Conservation (phyloP, 2,329 filamentous ascomycete species). For the Botrytis byssoidea region DNA sequence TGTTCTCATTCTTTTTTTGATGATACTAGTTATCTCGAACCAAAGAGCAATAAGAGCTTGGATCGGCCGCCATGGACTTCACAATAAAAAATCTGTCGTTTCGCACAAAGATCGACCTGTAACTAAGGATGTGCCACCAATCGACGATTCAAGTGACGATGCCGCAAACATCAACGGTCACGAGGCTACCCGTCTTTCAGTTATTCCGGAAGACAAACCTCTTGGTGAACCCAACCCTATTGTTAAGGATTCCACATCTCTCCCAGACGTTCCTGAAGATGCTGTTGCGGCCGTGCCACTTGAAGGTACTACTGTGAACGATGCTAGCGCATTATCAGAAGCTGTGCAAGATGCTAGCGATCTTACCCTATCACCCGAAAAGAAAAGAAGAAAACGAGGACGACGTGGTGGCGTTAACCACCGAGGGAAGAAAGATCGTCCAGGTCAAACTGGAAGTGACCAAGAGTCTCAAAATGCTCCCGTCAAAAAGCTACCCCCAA, state of each 20-base stretch:
- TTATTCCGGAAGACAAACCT: conserved; percentile 7
- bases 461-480: conserved; percentile 16
- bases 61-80: conserved; percentile 36
- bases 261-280: background rate
- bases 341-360: conserved; percentile 8
- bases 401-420: conserved; percentile 70
- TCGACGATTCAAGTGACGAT: conserved; percentile 20
- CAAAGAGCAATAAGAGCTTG: conserved; percentile 33
- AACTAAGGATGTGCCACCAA: background rate
- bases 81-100: background rate
- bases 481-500: conserved; percentile 39
- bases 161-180: background rate
- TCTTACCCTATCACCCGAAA: conserved; percentile 40
- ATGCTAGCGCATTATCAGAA: background rate
- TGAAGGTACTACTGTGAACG: conserved; percentile 8
- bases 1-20: conserved; percentile 40
- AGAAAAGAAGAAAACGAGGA: conserved; percentile 64
- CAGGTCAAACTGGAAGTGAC: conserved; percentile 48
- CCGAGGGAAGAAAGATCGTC: conserved; percentile 48
- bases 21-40: conserved; percentile 30
- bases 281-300: background rate
- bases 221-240: background rate
- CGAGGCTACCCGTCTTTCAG: background rate
- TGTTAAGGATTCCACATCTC: background rate
- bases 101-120: conserved; percentile 30